These are phyloP conservation scores for Aspergillus versicolor DNA, from an alignment of 2,329 filamentous ascomycete species.

Conservation along the genomic window DNA sequence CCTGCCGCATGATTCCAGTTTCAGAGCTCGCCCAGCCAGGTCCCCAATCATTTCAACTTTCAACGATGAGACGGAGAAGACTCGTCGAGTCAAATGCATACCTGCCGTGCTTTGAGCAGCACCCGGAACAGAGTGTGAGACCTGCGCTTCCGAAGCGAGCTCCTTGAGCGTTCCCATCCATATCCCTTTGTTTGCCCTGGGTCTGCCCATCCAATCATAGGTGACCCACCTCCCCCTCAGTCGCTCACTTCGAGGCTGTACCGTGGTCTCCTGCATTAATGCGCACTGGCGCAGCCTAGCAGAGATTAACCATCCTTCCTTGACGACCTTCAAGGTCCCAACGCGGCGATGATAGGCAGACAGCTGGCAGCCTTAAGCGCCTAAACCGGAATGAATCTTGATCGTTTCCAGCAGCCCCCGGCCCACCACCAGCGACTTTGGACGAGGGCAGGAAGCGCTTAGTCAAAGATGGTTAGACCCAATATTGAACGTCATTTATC, in stretches of 20 bases:
- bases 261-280: slow-evolving; percentile 9
- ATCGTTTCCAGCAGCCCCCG: slow-evolving; percentile 6
- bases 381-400: slow-evolving; percentile 3
- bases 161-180: not conserved
- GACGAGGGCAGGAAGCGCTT: slow-evolving; percentile 10
- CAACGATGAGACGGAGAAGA: not conserved
- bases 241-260: not conserved
- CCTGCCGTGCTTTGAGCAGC: too few species aligned
- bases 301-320: slow-evolving; percentile 4
- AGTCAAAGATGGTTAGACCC: slow-evolving; percentile 13
- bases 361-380: slow-evolving; percentile 7
- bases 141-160: not conserved
- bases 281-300: slow-evolving; percentile 6
- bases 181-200: not conserved
- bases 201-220: not conserved
- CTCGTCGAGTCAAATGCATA: not conserved
- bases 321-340: not conserved
- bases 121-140: not conserved
- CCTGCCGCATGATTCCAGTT: slow-evolving; percentile 14
- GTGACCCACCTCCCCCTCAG: not conserved
- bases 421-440: slow-evolving; percentile 4
- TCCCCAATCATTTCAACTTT: not conserved
- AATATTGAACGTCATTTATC: slow-evolving; percentile 17
- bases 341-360: slow-evolving; percentile 3
- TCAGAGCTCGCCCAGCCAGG: not conserved